Evolutionary conservation across 139 green algal species (phyloP), one percentile per base, ranked within the genome.

Genomic region (Pleodorina starrii): DNA sequence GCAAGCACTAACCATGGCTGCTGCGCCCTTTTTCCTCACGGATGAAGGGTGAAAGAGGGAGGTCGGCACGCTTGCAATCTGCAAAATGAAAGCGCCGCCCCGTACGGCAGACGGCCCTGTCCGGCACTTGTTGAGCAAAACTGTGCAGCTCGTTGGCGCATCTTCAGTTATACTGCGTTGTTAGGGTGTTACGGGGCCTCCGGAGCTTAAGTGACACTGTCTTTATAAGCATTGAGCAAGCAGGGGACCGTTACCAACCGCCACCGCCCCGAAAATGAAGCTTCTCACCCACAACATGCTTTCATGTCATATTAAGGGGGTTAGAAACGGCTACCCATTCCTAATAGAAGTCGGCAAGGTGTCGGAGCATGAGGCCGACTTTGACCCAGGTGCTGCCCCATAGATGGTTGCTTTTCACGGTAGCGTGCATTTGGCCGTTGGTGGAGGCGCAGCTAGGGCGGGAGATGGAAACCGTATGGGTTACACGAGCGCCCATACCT

Each of bases 251-350:
- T 48, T 38, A 36, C 40, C 43, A 80, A 80, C 72, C 11, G 57
- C 38, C 72, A 80, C 42, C 72, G 35, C 69, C 48, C 21, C 1
- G 0, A 66, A 2, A 27, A 99, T 99, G 98, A 98, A 98, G 94
- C 95, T 99, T 14, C 90, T 99, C 1, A 99, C 96, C 38, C 98
- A 99, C 90, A 99, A 99, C 92, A 98, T 99, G 94, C 95, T 99
- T 44, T 90, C 95, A 12, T 99, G 97, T 90, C 97, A 99, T 90
- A 98, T 99, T 66, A 98, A 98, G 88, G 96, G 97, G 23, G 96
- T 99, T 5, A 96, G 95, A 57, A 98, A 99, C 43, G 96, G 96
- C 2, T 99, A 97, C 82, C 98, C 98, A 0, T 94, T 99, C 19
- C 94, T 97, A 6, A 99, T 99, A 40, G 96, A 99, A 79, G 97